These are phyloP conservation scores for Melastoma malabathricum DNA, from an alignment of 345 rosid genomes.

Conservation along the genomic window DNA sequence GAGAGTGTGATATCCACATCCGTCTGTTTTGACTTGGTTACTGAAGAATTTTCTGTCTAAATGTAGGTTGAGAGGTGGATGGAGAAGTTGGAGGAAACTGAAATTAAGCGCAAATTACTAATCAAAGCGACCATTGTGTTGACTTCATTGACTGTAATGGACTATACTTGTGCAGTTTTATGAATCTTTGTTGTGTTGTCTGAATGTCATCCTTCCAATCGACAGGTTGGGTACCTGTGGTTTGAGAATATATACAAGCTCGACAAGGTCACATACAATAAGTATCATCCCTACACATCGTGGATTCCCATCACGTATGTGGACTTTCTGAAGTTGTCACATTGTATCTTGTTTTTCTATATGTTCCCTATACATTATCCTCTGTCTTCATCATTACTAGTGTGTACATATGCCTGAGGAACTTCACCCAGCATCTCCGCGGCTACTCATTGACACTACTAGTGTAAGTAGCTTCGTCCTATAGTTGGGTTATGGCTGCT, in stretches of 20 bases:
- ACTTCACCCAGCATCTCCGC: constrained; percentile 71
- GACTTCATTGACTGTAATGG: constrained; percentile 41
- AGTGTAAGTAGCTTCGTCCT: constrained; percentile 45
- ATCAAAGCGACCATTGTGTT: constrained; percentile 53
- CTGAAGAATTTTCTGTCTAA: constrained; percentile 7
- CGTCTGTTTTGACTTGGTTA: constrained; percentile 7
- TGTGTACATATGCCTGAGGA: constrained; percentile 83
- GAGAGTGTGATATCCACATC: constrained; percentile 4
- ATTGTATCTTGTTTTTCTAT: constrained; percentile 4
- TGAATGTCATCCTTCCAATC: neutral
- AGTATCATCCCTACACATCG: constrained; percentile 94
- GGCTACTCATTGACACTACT: constrained; percentile 80
- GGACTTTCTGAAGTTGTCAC: neutral
- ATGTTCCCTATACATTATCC: constrained; percentile 8
- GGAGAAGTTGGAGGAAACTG: constrained; percentile 94
- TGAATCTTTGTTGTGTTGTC: neutral
- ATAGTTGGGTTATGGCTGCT: neutral
- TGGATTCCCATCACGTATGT: constrained; percentile 98
- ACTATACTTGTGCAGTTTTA: constrained; percentile 3
- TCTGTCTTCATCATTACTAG: constrained; percentile 20
- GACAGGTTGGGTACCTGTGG: constrained; percentile 79
- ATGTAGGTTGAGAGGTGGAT: constrained; percentile 89
- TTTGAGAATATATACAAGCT: constrained; percentile 75
- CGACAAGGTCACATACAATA: constrained; percentile 89
- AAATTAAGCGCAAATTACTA: constrained; percentile 44